Evolutionary conservation across 352 stramenopile species (phyloP).

Genomic region (Pythium vanterpoolii): DNA sequence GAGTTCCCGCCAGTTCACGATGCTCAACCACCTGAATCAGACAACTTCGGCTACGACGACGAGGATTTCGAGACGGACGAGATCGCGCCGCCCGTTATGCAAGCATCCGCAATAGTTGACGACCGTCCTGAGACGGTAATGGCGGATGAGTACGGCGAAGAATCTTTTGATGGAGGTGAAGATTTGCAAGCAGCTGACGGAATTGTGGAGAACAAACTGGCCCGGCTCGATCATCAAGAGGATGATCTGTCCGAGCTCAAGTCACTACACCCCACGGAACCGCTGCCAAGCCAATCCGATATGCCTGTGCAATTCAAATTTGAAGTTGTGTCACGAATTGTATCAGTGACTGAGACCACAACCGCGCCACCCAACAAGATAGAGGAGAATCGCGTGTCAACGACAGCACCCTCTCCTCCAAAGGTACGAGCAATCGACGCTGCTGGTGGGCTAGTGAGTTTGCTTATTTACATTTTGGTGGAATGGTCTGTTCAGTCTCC

Average conservation of each 20-base stretch:
- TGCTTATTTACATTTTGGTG: not conserved
- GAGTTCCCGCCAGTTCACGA: not conserved
- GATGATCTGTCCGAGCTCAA: not conserved
- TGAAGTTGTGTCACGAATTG: constrained; percentile 3
- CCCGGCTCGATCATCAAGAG: not conserved
- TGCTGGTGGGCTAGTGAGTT: not conserved
- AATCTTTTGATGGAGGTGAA: constrained; percentile 36
- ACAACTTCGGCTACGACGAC: constrained; percentile 69
- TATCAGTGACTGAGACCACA: constrained; percentile 9
- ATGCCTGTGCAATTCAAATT: not conserved
- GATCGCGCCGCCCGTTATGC: not conserved
- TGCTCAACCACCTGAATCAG: constrained; percentile 11
- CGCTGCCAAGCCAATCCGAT: not conserved
- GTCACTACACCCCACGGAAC: not conserved
- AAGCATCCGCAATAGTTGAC: not conserved
- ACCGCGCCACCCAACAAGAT: not conserved
- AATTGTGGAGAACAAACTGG: no score
- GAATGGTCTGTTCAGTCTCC: constrained; percentile 9
- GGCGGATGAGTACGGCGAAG: constrained; percentile 33
- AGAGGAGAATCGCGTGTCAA: not conserved
- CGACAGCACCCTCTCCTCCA: not conserved
- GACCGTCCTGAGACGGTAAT: not conserved
- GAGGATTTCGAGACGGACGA: constrained; percentile 68
- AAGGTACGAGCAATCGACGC: not conserved
- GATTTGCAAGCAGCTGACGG: not conserved